Conservation (phyloP, 345 rosid genomes). For the Geranium brycei region DNA sequence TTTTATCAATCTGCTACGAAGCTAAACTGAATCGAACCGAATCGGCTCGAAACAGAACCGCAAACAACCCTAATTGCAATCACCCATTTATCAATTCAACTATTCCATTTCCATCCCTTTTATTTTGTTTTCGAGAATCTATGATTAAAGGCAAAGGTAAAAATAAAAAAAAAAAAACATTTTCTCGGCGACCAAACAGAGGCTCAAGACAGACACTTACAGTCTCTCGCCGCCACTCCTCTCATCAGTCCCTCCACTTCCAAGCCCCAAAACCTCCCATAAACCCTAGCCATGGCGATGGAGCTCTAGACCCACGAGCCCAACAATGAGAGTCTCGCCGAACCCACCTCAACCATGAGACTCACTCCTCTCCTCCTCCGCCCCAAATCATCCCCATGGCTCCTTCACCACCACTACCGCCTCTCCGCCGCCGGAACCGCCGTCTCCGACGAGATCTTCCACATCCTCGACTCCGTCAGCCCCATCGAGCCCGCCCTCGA, state of each 20-base stretch:
- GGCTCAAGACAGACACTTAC: no score
- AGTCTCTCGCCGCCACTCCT: no score
- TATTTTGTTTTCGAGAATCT: no score
- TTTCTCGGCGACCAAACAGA: no score
- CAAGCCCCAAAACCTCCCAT: background rate
- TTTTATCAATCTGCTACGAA: no score
- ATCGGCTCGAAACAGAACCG: no score
- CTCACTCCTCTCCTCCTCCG: background rate
- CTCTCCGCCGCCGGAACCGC: background rate
- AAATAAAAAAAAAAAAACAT: no score
- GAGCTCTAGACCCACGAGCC: background rate
- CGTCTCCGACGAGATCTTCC: slow-evolving; percentile 34
- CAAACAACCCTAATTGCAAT: no score
- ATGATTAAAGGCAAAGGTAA: no score
- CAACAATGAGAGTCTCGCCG: background rate
- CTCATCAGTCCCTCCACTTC: background rate
- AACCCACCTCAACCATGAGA: background rate
- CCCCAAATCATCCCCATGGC: background rate
- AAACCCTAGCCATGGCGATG: background rate
- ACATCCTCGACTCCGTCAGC: slow-evolving; percentile 26
- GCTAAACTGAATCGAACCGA: no score
- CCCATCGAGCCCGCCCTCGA: slow-evolving; percentile 63
- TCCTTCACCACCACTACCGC: background rate
- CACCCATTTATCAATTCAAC: no score
- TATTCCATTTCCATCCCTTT: no score